Conservation (phyloP, 169 alveolate genomes). For the Pseudocohnilembus persalinus region DNA sequence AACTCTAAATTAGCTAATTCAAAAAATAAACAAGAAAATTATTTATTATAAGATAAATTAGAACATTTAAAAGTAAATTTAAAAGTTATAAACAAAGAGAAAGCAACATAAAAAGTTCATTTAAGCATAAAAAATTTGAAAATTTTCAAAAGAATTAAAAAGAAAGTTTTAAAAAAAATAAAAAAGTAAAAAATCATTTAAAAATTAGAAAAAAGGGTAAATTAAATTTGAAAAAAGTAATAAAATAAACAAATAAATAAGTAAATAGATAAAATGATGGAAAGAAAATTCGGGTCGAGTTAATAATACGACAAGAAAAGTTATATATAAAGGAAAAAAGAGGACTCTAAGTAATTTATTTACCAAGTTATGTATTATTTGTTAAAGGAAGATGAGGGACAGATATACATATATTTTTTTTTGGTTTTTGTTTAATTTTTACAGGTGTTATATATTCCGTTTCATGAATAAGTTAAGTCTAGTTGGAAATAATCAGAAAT, state of each 20-base stretch:
- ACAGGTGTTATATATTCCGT: constrained; percentile 6
- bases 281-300: neutral
- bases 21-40: no score
- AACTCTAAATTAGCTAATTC: no score
- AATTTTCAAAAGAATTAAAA: no score
- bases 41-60: no score
- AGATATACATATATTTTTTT: neutral
- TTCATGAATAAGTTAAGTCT: constrained; percentile 15
- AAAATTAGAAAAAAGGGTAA: no score
- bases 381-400: constrained; percentile 28
- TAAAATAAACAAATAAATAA: neutral
- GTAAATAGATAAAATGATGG: neutral
- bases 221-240: no score
- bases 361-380: neutral
- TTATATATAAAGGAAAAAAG: neutral
- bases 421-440: constrained; percentile 6
- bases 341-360: neutral
- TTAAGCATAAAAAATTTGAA: no score
- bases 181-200: no score
- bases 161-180: no score
- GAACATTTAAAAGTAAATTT: no score
- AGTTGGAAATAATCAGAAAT: constrained; percentile 32
- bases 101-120: no score
- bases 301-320: neutral
- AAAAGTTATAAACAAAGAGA: no score